phyloP scores from a whole-genome alignment of 257 asterid species.

The Nicotiana benthamiana region DNA sequence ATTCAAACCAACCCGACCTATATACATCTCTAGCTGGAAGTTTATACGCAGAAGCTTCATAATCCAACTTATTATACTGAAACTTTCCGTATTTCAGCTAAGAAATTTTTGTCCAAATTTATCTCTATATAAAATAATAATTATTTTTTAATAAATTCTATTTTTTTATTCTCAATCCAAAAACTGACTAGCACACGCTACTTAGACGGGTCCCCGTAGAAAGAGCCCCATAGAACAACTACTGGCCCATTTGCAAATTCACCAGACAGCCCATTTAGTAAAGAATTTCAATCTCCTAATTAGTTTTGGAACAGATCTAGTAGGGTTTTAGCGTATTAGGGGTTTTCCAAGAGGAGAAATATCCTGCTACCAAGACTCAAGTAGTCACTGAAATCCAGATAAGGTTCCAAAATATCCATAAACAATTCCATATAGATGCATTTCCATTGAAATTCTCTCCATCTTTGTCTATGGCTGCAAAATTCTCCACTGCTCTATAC shows the following conservation, averaged over 20 bases:
- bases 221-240: not conserved
- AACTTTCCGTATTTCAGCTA: no score
- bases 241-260: not conserved
- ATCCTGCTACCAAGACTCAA: not conserved
- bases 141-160: no score
- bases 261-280: not conserved
- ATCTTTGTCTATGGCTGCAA: constrained; percentile 52
- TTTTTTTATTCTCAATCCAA: not conserved
- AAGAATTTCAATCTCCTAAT: not conserved
- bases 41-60: no score
- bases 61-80: no score
- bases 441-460: not conserved
- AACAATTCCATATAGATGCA: not conserved
- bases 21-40: no score
- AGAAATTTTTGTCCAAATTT: no score
- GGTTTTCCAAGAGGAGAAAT: not conserved
- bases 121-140: no score
- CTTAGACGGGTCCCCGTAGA: no score
- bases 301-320: not conserved
- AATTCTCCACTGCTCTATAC: constrained; percentile 35
- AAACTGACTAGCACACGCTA: not conserved
- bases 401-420: constrained; percentile 27
- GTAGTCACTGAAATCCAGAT: constrained; percentile 17
- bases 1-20: no score
- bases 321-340: not conserved